phyloP scores from a whole-genome alignment of 208 protist species.

The Acanthamoeba castellanii region DNA sequence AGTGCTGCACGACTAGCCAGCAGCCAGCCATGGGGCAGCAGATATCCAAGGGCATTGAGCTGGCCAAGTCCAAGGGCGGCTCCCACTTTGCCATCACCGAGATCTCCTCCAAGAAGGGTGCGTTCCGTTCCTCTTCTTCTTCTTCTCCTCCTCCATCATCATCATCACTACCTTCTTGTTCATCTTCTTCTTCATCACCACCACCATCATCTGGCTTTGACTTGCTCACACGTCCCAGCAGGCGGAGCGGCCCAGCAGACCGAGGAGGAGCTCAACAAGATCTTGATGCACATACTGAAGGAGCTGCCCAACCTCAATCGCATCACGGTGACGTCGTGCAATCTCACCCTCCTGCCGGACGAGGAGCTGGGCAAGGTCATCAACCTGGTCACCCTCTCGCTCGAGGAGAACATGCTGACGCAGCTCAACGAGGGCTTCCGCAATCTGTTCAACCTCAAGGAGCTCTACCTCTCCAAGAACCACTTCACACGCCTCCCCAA shows the following conservation, averaged over 20 bases:
- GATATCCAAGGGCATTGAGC: slow-evolving; percentile 70
- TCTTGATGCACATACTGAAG: slow-evolving; percentile 41
- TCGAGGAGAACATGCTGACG: slow-evolving; percentile 74
- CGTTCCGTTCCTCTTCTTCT: not conserved
- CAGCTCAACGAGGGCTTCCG: slow-evolving; percentile 59
- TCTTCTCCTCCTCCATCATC: not conserved
- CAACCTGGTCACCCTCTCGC: slow-evolving; percentile 56
- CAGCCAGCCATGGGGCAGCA: slow-evolving; percentile 44
- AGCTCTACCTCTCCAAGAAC: slow-evolving; percentile 76
- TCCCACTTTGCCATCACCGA: slow-evolving; percentile 73
- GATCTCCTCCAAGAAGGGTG: slow-evolving; percentile 44
- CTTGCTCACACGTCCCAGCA: not conserved
- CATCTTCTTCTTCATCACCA: too few relatives aligned
- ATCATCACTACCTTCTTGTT: too few relatives aligned
- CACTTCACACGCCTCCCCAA: slow-evolving; percentile 57
- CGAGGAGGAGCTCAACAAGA: slow-evolving; percentile 68
- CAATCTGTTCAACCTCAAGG: slow-evolving; percentile 69
- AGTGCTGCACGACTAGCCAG: not conserved
- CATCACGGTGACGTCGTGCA: slow-evolving; percentile 60
- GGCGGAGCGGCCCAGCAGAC: slow-evolving; percentile 50
- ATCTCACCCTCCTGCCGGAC: slow-evolving; percentile 28
- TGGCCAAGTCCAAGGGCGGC: slow-evolving; percentile 73
- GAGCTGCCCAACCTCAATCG: slow-evolving; percentile 72
- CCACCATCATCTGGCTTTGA: too few relatives aligned
- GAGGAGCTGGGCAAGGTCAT: slow-evolving; percentile 65